Evolutionary conservation across 2,329 filamentous ascomycete species (phyloP).

Genomic region (Colletotrichum coccodes): DNA sequence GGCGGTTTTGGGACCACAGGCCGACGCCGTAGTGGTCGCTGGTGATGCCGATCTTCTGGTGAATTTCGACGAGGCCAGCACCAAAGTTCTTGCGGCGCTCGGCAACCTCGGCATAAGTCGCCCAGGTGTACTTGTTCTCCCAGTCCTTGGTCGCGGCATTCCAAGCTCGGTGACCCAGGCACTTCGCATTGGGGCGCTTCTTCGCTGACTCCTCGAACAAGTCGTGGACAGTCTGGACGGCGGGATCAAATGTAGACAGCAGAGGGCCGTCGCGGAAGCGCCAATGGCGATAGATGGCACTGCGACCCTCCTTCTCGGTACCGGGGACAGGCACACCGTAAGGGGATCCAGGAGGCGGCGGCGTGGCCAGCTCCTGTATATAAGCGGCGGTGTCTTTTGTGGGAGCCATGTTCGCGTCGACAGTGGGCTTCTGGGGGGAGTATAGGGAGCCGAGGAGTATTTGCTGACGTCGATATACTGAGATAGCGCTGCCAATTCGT

Average conservation of each 20-base stretch:
- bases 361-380: constrained; percentile 63
- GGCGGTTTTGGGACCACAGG: constrained; percentile 87
- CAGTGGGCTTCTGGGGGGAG: not conserved
- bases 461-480: constrained; percentile 21
- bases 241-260: constrained; percentile 77
- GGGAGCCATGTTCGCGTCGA: constrained; percentile 41
- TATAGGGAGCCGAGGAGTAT: not conserved
- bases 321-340: constrained; percentile 84
- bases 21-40: constrained; percentile 76
- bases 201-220: constrained; percentile 77
- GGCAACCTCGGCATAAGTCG: constrained; percentile 83
- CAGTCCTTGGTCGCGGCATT: constrained; percentile 78
- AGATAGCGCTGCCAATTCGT: constrained; percentile 12
- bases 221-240: constrained; percentile 79
- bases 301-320: constrained; percentile 77
- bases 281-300: constrained; percentile 85
- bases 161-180: constrained; percentile 85
- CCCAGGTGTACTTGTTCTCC: constrained; percentile 81
- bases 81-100: constrained; percentile 86
- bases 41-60: constrained; percentile 75
- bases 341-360: constrained; percentile 78
- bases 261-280: constrained; percentile 77
- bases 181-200: constrained; percentile 73
- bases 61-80: constrained; percentile 84
- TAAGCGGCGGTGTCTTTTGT: constrained; percentile 47